Percentiles rank a stretch among this genome's conserved stretches.
phyloP scores from a whole-genome alignment of 2,329 filamentous ascomycete species.

The Didymellaceae sp. region DNA sequence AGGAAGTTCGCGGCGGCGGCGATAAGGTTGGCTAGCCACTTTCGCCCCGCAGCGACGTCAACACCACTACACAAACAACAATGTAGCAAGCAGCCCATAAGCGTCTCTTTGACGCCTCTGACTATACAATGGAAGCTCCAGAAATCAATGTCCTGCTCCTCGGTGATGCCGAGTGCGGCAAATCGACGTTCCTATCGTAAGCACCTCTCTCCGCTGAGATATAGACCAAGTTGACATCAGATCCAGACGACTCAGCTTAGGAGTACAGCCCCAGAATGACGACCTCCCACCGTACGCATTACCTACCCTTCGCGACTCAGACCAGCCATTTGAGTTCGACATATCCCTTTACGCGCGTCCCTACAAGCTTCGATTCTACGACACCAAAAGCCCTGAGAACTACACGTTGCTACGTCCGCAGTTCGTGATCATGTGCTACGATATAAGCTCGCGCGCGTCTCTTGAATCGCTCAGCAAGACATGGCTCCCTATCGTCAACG shows the following conservation, averaged over 20 bases:
- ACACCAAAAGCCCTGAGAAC: constrained; percentile 63
- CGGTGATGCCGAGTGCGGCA: constrained; percentile 65
- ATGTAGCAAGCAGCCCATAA: constrained; percentile 21
- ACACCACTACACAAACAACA: constrained; percentile 1
- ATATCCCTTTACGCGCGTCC: constrained; percentile 63
- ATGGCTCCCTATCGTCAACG: constrained; percentile 55
- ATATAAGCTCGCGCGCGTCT: constrained; percentile 61
- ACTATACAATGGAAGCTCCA: constrained; percentile 34
- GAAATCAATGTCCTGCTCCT: constrained; percentile 62
- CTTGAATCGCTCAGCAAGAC: constrained; percentile 55
- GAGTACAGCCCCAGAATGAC: constrained; percentile 34
- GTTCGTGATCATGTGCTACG: constrained; percentile 65
- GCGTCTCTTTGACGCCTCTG: constrained; percentile 4
- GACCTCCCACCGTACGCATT: constrained; percentile 46
- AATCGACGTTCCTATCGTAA: constrained; percentile 68
- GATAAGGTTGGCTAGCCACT: constrained; percentile 2
- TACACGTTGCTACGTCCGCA: constrained; percentile 62
- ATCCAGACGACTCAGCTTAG: constrained; percentile 41
- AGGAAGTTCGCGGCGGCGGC: neutral
- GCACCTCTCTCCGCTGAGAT: constrained; percentile 42
- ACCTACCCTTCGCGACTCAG: constrained; percentile 58
- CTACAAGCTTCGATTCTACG: constrained; percentile 63
- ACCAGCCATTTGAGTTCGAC: constrained; percentile 66
- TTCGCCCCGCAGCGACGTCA: constrained; percentile 10
- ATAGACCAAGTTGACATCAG: neutral